Conservation (phyloP, 768 basidiomycete species). For the Amanita rubescens region DNA sequence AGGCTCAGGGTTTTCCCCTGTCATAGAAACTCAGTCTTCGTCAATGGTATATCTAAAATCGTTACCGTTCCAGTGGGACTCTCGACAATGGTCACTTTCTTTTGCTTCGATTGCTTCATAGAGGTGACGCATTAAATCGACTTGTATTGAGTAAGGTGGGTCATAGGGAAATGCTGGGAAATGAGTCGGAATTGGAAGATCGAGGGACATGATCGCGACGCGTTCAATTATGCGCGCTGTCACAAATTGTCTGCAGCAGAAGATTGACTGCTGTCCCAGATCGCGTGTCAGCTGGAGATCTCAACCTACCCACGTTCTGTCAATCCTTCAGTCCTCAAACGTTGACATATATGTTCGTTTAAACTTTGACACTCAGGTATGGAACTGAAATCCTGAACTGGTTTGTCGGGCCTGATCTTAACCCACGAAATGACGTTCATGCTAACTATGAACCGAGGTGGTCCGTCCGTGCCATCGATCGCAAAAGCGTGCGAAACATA, state of each 20-base stretch:
- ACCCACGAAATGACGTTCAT: too few relatives aligned
- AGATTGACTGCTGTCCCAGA: too few relatives aligned
- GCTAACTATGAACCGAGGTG: too few relatives aligned
- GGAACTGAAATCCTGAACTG: too few relatives aligned
- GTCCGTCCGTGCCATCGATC: conserved; percentile 4
- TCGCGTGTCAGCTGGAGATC: too few relatives aligned
- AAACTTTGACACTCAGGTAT: too few relatives aligned
- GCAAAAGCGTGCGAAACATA: background rate
- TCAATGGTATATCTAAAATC: background rate
- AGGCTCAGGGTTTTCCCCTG: conserved; percentile 87
- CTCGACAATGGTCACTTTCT: conserved; percentile 75
- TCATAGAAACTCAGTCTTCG: background rate
- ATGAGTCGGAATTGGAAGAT: conserved; percentile 52
- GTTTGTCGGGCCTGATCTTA: too few relatives aligned
- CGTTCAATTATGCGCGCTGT: conserved; percentile 16
- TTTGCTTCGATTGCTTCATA: conserved; percentile 72
- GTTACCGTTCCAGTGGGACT: conserved; percentile 85
- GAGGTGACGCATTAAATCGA: conserved; percentile 81
- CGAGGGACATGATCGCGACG: conserved; percentile 17
- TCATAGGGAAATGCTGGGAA: conserved; percentile 84
- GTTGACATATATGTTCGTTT: too few relatives aligned
- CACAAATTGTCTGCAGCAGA: too few relatives aligned
- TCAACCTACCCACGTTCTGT: too few relatives aligned
- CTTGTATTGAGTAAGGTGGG: conserved; percentile 79
- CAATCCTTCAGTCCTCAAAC: too few relatives aligned